phyloP scores from a whole-genome alignment of 345 rosid genomes.

The Populus ilicifolia region DNA sequence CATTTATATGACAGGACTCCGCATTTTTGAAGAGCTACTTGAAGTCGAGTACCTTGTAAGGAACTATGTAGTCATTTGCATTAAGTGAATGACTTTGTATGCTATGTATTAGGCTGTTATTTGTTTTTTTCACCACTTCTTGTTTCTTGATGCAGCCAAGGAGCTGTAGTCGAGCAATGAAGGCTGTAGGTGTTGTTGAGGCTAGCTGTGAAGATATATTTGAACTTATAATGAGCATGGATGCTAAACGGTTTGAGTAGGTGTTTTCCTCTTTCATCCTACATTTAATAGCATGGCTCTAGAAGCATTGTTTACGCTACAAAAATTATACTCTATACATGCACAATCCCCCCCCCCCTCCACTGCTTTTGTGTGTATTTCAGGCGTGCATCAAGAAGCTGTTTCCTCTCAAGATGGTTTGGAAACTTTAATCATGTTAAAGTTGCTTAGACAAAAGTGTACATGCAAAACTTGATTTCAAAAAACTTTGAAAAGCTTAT shows the following conservation, averaged over 20 bases:
- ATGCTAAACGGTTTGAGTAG: constrained; percentile 95
- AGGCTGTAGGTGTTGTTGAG: constrained; percentile 98
- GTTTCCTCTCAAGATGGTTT: background rate
- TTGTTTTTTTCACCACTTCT: constrained; percentile 19
- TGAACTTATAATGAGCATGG: constrained; percentile 99
- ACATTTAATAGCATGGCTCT: background rate
- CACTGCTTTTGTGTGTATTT: background rate
- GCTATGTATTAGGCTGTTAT: constrained; percentile 15
- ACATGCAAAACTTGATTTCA: background rate
- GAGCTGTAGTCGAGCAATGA: constrained; percentile 99
- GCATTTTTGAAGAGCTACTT: constrained; percentile 98
- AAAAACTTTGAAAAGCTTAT: background rate
- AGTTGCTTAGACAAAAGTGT: background rate
- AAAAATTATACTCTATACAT: background rate
- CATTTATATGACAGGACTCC: constrained; percentile 66
- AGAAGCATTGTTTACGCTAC: constrained; percentile 2
- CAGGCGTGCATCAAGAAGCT: background rate
- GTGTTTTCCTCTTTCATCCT: constrained; percentile 39
- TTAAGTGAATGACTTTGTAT: constrained; percentile 16
- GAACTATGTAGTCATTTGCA: constrained; percentile 19
- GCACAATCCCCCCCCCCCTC: no score
- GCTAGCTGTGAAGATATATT: constrained; percentile 97
- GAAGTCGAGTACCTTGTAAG: constrained; percentile 98
- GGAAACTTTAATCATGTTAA: background rate
- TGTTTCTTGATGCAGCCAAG: constrained; percentile 69